Base-by-base conservation (phyloP, 2,329 filamentous ascomycete genomes). In the Graphilbum fragrans region DNA sequence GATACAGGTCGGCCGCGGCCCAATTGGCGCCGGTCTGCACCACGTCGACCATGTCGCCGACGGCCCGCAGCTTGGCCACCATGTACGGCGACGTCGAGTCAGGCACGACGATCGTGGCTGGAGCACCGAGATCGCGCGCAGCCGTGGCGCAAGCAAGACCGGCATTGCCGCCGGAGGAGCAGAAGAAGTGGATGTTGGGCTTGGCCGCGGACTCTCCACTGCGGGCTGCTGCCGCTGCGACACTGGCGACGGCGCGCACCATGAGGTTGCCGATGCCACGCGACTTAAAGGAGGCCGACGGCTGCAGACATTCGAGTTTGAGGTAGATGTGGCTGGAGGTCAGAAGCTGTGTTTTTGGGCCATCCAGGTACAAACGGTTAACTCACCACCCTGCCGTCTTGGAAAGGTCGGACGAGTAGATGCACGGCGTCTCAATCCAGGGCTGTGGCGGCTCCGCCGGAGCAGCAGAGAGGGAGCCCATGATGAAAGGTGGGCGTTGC, bases 221-320 rank as follows among this genome's bases (percentile, higher is more conserved):
- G 18, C 10, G 6, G n/a, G 11, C n/a, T 5, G 17, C 17, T 16
- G 23, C n/a, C 20, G 5, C 12, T 22, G 33, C 19, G 22, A 38
- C 42, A 3, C 21, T 38, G 42, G 55, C 51, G 25, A 59, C 48
- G 57, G 59, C 64, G 47, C 67, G 64, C 40, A 78, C 67, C 56
- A 86, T 76, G 53, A 81, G 73, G 60, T 84, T 74, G 51, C 82
- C 82, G 50, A 88, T 77, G 42, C 81, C 83, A 52, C 75, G 71
- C 35, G 82, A 87, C 60, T 92, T 90, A 75, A 92, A 93, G 16
- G 82, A 87, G 47, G 82, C 82, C 8, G 80, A 82, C 8, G 85
- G 86, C 58, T 93, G 86, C 43, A 85, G 69, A 54, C 80, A 83
- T 52, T 92, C 85, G 44, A 90, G 74, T 59, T 92, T 92, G 54